Evolutionary conservation across 108 stramenopile species (phyloP).

Genomic region (Pseudonitzschia multiseries): DNA sequence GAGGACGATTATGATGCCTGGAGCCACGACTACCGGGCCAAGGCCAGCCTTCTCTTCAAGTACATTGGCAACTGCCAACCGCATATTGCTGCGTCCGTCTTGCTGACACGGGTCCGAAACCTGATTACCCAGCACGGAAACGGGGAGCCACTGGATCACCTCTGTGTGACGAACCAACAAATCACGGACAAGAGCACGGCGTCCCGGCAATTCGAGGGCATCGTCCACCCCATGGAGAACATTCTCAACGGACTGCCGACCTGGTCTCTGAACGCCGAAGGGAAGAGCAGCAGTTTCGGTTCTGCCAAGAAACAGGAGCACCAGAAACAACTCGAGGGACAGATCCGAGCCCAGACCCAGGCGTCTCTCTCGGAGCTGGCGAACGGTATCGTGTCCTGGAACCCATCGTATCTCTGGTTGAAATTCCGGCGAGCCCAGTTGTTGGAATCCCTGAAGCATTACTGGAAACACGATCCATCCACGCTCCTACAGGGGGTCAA

Average conservation of each 20-base stretch:
- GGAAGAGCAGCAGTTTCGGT: conserved; percentile 1
- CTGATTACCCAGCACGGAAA: conserved; percentile 58
- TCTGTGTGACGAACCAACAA: conserved; percentile 65
- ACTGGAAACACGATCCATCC: conserved; percentile 81
- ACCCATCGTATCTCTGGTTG: conserved; percentile 76
- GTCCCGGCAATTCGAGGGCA: conserved; percentile 71
- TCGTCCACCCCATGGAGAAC: conserved; percentile 76
- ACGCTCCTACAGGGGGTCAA: conserved; percentile 77
- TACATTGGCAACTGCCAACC: conserved; percentile 68
- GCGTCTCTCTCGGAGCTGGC: conserved; percentile 64
- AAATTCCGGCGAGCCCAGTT: conserved; percentile 71
- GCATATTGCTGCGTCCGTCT: conserved; percentile 47
- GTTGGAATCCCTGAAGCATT: conserved; percentile 68
- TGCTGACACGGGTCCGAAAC: conserved; percentile 46
- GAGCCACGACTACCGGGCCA: conserved; percentile 73
- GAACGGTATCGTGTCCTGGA: conserved; percentile 67
- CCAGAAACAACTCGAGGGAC: conserved; percentile 17
- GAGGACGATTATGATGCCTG: conserved; percentile 79
- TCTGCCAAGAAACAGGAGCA: conserved; percentile 22
- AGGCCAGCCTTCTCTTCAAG: conserved; percentile 69
- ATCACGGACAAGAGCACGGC: conserved; percentile 68
- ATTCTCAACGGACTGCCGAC: conserved; percentile 70
- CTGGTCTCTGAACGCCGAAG: conserved; percentile 47
- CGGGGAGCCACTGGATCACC: conserved; percentile 68
- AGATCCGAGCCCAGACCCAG: conserved; percentile 49